These are phyloP conservation scores for Rhizodiscina lignyota DNA, from an alignment of 495 filamentous ascomycete species.

Conservation along the genomic window DNA sequence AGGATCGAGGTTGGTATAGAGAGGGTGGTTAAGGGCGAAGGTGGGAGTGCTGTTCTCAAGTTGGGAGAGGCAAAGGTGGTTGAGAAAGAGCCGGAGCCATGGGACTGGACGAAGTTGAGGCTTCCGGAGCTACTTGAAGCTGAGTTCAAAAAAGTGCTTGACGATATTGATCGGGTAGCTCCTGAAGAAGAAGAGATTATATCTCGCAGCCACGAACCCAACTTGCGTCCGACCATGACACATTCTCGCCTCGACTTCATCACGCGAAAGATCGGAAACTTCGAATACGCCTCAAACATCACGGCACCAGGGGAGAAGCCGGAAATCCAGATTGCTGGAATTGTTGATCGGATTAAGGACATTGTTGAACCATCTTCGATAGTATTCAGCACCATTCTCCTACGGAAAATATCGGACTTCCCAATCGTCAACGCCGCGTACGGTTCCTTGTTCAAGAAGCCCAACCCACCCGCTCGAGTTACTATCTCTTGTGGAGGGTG, in stretches of 20 bases:
- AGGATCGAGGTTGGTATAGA: constrained; percentile 45
- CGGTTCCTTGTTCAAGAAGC: constrained; percentile 44
- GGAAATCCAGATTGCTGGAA: too few relatives aligned
- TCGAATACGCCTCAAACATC: too few relatives aligned
- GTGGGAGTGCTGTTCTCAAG: constrained; percentile 50
- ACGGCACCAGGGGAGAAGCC: too few relatives aligned
- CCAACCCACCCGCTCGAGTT: constrained; percentile 72
- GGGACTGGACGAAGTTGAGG: constrained; percentile 18
- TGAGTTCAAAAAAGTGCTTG: constrained; percentile 22
- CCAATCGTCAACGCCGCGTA: constrained; percentile 56
- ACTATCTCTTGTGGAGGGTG: constrained; percentile 59
- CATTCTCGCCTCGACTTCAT: too few relatives aligned
- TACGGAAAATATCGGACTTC: constrained; percentile 71
- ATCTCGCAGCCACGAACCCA: too few relatives aligned
- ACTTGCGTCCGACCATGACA: too few relatives aligned
- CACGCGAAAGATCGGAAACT: too few relatives aligned
- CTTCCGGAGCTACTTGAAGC: constrained; percentile 30
- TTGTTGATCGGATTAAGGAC: too few relatives aligned
- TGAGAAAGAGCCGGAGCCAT: constrained; percentile 22
- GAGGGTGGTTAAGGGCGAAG: constrained; percentile 42
- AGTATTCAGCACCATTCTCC: constrained; percentile 54
- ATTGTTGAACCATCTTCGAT: constrained; percentile 35
- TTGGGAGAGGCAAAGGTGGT: constrained; percentile 41
- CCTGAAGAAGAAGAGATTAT: too few relatives aligned
- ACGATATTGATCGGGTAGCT: constrained; percentile 1